Base-by-base conservation (phyloP, 345 rosid species). In the Draba incana region DNA sequence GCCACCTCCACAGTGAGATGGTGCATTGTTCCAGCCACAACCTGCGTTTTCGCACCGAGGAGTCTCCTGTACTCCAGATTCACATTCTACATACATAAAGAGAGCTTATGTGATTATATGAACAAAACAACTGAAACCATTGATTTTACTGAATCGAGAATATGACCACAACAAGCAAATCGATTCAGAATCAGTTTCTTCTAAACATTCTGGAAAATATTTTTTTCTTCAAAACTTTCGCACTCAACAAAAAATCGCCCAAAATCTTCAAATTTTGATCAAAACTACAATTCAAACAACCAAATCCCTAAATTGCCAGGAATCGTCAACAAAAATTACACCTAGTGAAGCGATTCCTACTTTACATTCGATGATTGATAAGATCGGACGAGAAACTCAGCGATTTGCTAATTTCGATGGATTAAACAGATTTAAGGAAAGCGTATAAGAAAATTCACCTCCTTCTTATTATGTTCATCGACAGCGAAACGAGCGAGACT, bases 401-500 rank as follows among this genome's bases (percentile, higher is more conserved):
- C 12, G 48, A 66, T 27, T 10, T 31, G 35, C 48, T 10, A 28
- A 20, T 0, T 11, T 61, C 8, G 35, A 45, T 28, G 48, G 42
- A 41, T 25, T 8, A 60, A 76, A 72, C 23, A 57, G 49, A 39
- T 41, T 10, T 3, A 43, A 58, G 33, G 54, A 41, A 47, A 37
- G 51, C 0, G 2, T 39, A 37, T n/a, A 20, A 45, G 43, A 27
- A 13, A 15, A 56, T 28, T 53, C 0, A 90, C 97, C 86, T 82
- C 81, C 66, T 91, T 86, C 82, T 85, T 85, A 85, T 92, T 92
- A 66, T 85, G 83, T 55, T 92, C 93, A 10, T 92, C 98, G 42
- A 92, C 96, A 14, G 98, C 96, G 58, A 83, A 92, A 63, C 96
- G 96, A 70, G 91, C 96, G 5, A 92, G 96, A 62, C 62, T 56